phyloP scores from a whole-genome alignment of 257 asterid genomes.

The Paulownia fortunei region DNA sequence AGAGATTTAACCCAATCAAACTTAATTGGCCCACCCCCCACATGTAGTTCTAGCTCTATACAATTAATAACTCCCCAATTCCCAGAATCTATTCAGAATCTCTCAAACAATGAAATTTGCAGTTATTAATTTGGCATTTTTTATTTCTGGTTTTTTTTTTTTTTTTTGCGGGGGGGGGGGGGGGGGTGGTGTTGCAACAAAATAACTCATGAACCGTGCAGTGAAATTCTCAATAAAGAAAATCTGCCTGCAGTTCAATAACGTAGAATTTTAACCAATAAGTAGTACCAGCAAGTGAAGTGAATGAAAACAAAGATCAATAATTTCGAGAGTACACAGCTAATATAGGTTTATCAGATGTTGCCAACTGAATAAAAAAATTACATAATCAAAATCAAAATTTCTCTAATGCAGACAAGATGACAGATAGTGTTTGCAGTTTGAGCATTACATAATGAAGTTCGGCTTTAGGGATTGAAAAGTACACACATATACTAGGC shows the following conservation, averaged over 20 bases:
- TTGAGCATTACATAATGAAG: not conserved
- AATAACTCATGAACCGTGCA: not conserved
- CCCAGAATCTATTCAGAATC: not conserved
- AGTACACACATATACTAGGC: not conserved
- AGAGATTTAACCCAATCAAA: not conserved
- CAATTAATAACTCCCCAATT: not conserved
- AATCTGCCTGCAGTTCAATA: not conserved
- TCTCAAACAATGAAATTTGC: not conserved
- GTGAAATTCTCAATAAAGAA: not conserved
- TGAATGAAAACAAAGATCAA: not conserved
- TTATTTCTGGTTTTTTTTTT: too few relatives aligned
- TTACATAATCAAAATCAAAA: not conserved
- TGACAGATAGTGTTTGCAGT: not conserved
- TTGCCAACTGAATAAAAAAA: not conserved
- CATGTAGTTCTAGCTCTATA: not conserved
- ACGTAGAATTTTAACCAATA: not conserved
- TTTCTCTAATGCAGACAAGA: not conserved
- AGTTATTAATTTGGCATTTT: not conserved
- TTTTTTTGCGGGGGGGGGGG: too few relatives aligned
- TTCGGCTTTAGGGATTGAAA: not conserved
- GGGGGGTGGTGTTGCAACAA: too few relatives aligned
- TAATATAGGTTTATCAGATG: not conserved
- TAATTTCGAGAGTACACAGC: not conserved
- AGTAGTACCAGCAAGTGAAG: slow-evolving; percentile 1
- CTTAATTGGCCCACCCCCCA: not conserved